Evolutionary conservation across 148 eudicot species (phyloP).

Genomic region (Silene latifolia): DNA sequence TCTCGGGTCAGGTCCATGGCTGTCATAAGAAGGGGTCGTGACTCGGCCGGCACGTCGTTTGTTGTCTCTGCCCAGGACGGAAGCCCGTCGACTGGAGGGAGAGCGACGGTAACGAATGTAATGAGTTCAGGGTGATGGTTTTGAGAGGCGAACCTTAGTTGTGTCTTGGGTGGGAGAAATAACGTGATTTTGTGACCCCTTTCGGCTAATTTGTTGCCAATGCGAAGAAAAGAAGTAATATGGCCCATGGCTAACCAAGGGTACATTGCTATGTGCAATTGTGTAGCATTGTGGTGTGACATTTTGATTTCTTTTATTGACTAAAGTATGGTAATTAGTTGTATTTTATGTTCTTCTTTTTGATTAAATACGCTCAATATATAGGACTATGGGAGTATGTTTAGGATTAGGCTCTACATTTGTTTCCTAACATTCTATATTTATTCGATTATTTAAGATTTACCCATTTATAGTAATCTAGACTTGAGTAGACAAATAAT

Average conservation of each 20-base stretch:
- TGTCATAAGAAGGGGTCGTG: no score
- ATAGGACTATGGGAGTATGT: no score
- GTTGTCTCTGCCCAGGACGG: conserved; percentile 17
- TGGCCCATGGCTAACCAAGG: conserved; percentile 36
- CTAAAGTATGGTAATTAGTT: no score
- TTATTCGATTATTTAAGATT: no score
- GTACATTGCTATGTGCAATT: conserved; percentile 35
- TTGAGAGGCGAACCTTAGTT: conserved; percentile 9
- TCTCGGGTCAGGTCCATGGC: no score
- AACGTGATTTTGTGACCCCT: conserved; percentile 29
- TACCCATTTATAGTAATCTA: no score
- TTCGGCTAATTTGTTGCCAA: conserved; percentile 31
- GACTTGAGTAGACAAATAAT: no score
- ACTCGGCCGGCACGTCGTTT: neutral
- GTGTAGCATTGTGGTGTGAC: neutral
- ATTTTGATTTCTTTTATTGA: neutral
- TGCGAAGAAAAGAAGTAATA: conserved; percentile 25
- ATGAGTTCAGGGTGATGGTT: conserved; percentile 29
- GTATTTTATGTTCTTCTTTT: no score
- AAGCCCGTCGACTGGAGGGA: conserved; percentile 22
- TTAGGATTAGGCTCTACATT: no score
- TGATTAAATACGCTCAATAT: no score
- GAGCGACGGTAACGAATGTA: conserved; percentile 17
- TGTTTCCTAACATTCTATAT: no score
- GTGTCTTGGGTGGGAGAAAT: conserved; percentile 23